Conservation (phyloP, 768 basidiomycete species). For the Coprinopsis strossmayeri region DNA sequence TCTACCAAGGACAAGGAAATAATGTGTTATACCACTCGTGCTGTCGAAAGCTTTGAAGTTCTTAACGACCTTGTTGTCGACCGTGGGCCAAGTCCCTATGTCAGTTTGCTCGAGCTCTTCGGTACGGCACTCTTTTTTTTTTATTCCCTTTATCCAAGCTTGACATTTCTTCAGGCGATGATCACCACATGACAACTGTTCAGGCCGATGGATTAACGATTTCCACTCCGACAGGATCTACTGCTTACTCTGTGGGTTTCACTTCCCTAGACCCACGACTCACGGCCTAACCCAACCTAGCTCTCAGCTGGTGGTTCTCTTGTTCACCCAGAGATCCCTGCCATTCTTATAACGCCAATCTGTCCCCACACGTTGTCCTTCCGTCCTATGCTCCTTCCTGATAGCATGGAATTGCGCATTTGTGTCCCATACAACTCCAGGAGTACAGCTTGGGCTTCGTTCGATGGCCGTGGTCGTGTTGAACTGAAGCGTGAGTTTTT, state of each 20-base stretch:
- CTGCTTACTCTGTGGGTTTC: conserved; percentile 92
- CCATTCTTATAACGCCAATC: conserved; percentile 93
- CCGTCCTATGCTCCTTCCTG: conserved; percentile 96
- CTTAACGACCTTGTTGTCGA: conserved; percentile 98
- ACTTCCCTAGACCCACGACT: too few relatives aligned
- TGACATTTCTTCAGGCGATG: conserved; percentile 61
- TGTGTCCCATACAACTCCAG: conserved; percentile 99
- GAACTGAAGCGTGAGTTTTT: conserved; percentile 84
- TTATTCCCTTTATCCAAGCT: not conserved
- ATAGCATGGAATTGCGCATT: conserved; percentile 96
- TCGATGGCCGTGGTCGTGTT: conserved; percentile 94
- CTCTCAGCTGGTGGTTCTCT: conserved; percentile 97
- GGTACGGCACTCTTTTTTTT: conserved; percentile 49
- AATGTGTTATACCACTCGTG: conserved; percentile 93
- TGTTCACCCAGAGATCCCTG: conserved; percentile 96
- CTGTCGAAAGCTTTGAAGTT: conserved; percentile 93
- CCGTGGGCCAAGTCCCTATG: conserved; percentile 95
- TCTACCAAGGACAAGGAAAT: conserved; percentile 88
- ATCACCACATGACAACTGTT: conserved; percentile 98
- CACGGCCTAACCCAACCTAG: too few relatives aligned
- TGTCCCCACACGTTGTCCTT: conserved; percentile 98
- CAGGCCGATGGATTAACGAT: conserved; percentile 96
- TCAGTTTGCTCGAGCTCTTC: conserved; percentile 91
- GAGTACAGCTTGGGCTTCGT: conserved; percentile 98
- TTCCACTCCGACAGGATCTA: conserved; percentile 96